Conservation (phyloP, 345 rosid genomes). For the Arabidopsis arenosa region DNA sequence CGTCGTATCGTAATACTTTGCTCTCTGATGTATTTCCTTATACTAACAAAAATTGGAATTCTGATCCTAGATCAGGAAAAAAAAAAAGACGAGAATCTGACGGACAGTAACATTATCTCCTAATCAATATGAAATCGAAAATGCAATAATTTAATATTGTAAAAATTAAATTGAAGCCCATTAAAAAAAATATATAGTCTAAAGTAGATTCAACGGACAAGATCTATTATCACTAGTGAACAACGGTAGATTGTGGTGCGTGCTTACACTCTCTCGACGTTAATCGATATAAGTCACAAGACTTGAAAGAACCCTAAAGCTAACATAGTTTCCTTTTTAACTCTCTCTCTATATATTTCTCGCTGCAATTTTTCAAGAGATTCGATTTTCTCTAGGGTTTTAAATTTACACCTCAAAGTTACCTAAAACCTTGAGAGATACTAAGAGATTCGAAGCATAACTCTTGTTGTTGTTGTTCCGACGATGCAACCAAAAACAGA, state of each 20-base stretch:
- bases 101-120: constrained; percentile 2
- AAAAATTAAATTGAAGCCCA: background rate
- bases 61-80: background rate
- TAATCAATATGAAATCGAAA: background rate
- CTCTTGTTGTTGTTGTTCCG: background rate
- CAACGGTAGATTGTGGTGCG: background rate
- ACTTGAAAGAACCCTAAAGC: background rate
- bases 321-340: background rate
- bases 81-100: background rate
- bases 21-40: background rate
- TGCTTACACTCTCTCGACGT: background rate
- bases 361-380: background rate
- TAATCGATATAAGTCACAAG: background rate
- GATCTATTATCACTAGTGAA: background rate
- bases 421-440: background rate
- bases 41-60: background rate
- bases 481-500: constrained; percentile 20
- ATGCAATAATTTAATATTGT: background rate
- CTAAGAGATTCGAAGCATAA: background rate
- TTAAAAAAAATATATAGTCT: background rate
- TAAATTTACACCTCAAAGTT: background rate
- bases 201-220: background rate
- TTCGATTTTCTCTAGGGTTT: constrained; percentile 11
- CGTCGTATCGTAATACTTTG: too few species aligned
- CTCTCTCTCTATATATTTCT: background rate